phyloP scores from a whole-genome alignment of 106 monocot species.

The Dendrobium catenatum region DNA sequence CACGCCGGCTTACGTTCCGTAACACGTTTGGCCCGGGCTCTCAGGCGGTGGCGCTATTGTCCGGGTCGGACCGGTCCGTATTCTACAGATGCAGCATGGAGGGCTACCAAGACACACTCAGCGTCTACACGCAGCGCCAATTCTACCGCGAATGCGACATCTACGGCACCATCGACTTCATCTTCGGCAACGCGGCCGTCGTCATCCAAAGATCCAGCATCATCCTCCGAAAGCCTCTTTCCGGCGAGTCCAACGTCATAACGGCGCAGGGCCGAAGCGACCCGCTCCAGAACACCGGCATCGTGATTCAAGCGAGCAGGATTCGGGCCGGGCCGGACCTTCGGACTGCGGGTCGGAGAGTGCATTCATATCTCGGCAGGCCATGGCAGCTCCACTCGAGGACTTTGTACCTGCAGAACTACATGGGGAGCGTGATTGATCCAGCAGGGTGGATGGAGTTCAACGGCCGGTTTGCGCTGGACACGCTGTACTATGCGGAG shows the following conservation, averaged over 20 bases:
- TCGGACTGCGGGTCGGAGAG: slow-evolving; percentile 11
- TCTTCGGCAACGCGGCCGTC: slow-evolving; percentile 77
- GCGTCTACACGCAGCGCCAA: slow-evolving; percentile 59
- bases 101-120: slow-evolving; percentile 82
- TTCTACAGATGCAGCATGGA: slow-evolving; percentile 61
- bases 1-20: slow-evolving; percentile 38
- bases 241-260: slow-evolving; percentile 54
- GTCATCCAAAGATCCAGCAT: slow-evolving; percentile 72
- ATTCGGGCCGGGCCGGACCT: slow-evolving; percentile 34
- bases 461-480: slow-evolving; percentile 28
- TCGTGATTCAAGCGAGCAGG: slow-evolving; percentile 53
- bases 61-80: slow-evolving; percentile 61
- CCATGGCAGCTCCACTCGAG: slow-evolving; percentile 74
- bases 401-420: slow-evolving; percentile 39
- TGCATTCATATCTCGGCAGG: slow-evolving; percentile 59
- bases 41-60: slow-evolving; percentile 73
- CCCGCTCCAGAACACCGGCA: slow-evolving; percentile 72
- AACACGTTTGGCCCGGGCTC: slow-evolving; percentile 63
- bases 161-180: slow-evolving; percentile 88
- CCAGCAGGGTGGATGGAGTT: slow-evolving; percentile 54
- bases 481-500: slow-evolving; percentile 66
- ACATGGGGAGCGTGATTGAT: slow-evolving; percentile 42
- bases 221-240: slow-evolving; percentile 26
- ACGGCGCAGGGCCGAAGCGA: slow-evolving; percentile 69
- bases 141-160: slow-evolving; percentile 84